Conservation (phyloP, 1,284 basidiomycete genomes). For the Cutaneotrichosporon mucoides region DNA sequence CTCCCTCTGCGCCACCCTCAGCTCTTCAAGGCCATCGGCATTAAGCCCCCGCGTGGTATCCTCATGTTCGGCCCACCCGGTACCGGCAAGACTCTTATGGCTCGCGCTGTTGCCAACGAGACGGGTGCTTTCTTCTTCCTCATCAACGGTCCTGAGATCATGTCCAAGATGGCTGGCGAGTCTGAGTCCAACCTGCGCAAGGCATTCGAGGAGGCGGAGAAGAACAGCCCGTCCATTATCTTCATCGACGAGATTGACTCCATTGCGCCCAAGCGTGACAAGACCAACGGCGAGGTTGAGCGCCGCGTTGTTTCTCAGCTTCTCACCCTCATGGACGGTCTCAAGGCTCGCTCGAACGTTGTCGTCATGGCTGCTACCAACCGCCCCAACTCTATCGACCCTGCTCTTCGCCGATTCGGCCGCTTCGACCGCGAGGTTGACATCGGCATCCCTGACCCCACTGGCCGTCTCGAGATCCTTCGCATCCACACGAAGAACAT, state of each 20-base stretch:
- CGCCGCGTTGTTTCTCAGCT: slow-evolving; percentile 98
- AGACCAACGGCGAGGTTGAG: slow-evolving; percentile 99
- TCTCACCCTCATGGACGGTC: slow-evolving; percentile 96
- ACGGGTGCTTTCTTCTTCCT: slow-evolving; percentile 99
- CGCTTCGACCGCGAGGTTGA: slow-evolving; percentile 99
- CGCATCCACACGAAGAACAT: slow-evolving; percentile 99
- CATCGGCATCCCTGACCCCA: slow-evolving; percentile 98
- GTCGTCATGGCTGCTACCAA: slow-evolving; percentile 99
- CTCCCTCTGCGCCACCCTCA: slow-evolving; percentile 96
- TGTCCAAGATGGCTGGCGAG: slow-evolving; percentile 99
- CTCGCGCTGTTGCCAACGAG: slow-evolving; percentile 97
- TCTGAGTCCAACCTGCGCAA: slow-evolving; percentile 95
- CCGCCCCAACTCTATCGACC: slow-evolving; percentile 94
- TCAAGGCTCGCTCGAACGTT: slow-evolving; percentile 97
- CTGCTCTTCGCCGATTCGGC: slow-evolving; percentile 94
- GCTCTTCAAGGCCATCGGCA: slow-evolving; percentile 99
- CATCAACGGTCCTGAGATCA: slow-evolving; percentile 99
- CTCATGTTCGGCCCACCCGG: slow-evolving; percentile 95
- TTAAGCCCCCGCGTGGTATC: slow-evolving; percentile 98
- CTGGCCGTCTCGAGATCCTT: slow-evolving; percentile 95
- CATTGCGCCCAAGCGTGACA: slow-evolving; percentile 99
- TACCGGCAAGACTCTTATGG: slow-evolving; percentile 98
- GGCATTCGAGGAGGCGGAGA: slow-evolving; percentile 98
- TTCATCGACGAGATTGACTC: slow-evolving; percentile 97
- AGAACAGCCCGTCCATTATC: slow-evolving; percentile 99